Conservation (phyloP, 2,329 filamentous ascomycete species). For the Claviceps purpurea region DNA sequence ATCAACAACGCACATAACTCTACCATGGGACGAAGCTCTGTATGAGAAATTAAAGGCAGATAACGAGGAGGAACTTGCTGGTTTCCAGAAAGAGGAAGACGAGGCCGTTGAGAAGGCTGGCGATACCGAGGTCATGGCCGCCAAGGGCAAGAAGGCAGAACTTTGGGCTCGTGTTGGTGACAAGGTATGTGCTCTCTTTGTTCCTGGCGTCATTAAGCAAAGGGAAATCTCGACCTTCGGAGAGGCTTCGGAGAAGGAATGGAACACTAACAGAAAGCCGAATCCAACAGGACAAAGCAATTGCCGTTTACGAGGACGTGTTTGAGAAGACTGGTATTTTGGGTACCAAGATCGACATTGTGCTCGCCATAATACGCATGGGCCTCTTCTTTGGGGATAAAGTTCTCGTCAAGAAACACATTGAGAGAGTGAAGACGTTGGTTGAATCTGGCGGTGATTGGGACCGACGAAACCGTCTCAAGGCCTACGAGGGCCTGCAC, state of each 20-base stretch:
- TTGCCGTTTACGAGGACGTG: constrained; percentile 81
- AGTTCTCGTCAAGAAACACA: constrained; percentile 79
- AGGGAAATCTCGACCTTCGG: background rate
- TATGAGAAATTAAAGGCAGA: constrained; percentile 66
- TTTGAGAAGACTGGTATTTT: constrained; percentile 96
- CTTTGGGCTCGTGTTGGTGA: constrained; percentile 93
- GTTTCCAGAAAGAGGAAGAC: constrained; percentile 74
- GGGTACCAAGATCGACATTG: constrained; percentile 92
- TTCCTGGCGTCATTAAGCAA: background rate
- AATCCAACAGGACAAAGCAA: constrained; percentile 66
- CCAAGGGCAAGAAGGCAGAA: constrained; percentile 86
- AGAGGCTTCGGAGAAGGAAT: background rate
- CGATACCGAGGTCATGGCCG: constrained; percentile 87
- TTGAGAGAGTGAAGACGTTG: constrained; percentile 77
- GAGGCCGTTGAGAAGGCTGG: constrained; percentile 93
- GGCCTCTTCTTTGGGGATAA: constrained; percentile 95
- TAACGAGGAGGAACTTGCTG: constrained; percentile 65
- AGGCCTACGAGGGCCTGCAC: constrained; percentile 94
- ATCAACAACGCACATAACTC: constrained; percentile 47
- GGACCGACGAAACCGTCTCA: constrained; percentile 94
- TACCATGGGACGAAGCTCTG: constrained; percentile 83
- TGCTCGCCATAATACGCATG: constrained; percentile 90
- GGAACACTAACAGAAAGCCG: background rate
- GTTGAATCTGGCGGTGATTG: constrained; percentile 95
- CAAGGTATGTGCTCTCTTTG: constrained; percentile 48